phyloP scores from a whole-genome alignment of 768 basidiomycete genomes.

The Rhizopogon salebrosus region DNA sequence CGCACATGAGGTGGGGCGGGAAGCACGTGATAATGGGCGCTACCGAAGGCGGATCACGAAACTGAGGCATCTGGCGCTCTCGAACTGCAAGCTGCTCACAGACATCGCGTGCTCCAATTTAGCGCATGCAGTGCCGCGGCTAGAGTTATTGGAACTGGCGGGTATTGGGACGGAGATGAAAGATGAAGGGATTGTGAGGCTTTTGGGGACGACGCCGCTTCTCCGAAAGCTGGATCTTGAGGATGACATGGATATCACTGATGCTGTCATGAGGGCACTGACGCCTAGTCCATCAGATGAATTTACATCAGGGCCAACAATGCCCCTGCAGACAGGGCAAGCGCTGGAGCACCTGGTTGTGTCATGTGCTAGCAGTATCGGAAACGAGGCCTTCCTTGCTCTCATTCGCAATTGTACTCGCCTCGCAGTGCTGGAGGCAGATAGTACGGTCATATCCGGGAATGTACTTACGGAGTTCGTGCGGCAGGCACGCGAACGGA shows the following conservation, averaged over 20 bases:
- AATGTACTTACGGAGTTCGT: conserved; percentile 66
- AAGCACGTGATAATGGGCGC: conserved; percentile 40
- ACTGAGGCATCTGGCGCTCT: conserved; percentile 71
- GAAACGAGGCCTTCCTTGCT: conserved; percentile 54
- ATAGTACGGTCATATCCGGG: conserved; percentile 70
- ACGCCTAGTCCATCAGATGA: conserved; percentile 36
- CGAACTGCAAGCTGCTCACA: conserved; percentile 65
- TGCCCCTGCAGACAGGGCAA: conserved; percentile 49
- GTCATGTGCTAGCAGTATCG: conserved; percentile 60
- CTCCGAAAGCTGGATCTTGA: conserved; percentile 84
- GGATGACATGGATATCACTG: conserved; percentile 69
- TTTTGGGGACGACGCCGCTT: conserved; percentile 64
- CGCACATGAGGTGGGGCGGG: conserved; percentile 61
- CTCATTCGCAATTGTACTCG: conserved; percentile 61
- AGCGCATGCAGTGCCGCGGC: conserved; percentile 59
- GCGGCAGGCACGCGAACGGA: conserved; percentile 42
- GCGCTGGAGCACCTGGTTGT: conserved; percentile 68
- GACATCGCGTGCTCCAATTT: conserved; percentile 73
- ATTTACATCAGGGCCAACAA: conserved; percentile 11
- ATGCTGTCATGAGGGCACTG: conserved; percentile 61
- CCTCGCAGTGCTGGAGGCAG: conserved; percentile 68
- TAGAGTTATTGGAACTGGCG: conserved; percentile 78
- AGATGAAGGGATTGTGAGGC: conserved; percentile 67
- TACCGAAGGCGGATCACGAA: conserved; percentile 60
- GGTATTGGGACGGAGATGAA: conserved; percentile 65